Base-by-base conservation (phyloP, 768 basidiomycete species). In the Tulasnella sp. region DNA sequence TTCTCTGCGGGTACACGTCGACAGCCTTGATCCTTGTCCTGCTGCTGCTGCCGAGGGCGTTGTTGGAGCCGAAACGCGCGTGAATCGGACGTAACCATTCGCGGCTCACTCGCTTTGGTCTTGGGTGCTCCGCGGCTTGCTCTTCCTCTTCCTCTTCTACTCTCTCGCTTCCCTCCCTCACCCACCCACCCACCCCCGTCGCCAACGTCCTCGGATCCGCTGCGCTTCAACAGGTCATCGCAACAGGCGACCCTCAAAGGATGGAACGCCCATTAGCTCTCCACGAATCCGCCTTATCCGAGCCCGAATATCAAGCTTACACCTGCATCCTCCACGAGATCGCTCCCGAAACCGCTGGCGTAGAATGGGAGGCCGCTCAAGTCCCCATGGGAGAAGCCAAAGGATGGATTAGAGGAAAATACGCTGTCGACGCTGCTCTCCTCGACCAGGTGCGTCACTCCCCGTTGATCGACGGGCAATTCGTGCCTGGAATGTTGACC, bases 371-470 rank as follows among this genome's bases (percentile, higher is more conserved):
- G 24, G 62, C 46, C 34, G 19, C n/a, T 36, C 48, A 80, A 18
- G 80, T 81, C 14, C 75, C 71, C 34, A 40, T 79, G 46, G 76
- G 77, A 72, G 73, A 78, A 31, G 80, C 80, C n/a, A 58, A 78
- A 40, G 76, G 81, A 3, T 81, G 80, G 77, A 78, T 81, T 40
- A 74, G 80, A 71, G 81, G 81, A 31, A 81, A 76, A 48, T 81
- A 81, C 56, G 81, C 77, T 2, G 80, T 81, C 44, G 81, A 81
- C 16, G 81, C 80, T 71, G 80, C 73, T 12, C 21, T 81, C 8
- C 74, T 81, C 40, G 81, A 81, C 39, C 46, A 80, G 72, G 81
- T 81, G 58, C 39, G 80, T 80, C n/a, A 27, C 42, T 27, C 62
- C n/a, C n/a, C n/a, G n/a, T 24, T 75, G 44, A 71, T 58, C 75